These are phyloP conservation scores for Schizosaccharomyces versatilis DNA, from an alignment of 1,139 yeast species.

Conservation along the genomic window DNA sequence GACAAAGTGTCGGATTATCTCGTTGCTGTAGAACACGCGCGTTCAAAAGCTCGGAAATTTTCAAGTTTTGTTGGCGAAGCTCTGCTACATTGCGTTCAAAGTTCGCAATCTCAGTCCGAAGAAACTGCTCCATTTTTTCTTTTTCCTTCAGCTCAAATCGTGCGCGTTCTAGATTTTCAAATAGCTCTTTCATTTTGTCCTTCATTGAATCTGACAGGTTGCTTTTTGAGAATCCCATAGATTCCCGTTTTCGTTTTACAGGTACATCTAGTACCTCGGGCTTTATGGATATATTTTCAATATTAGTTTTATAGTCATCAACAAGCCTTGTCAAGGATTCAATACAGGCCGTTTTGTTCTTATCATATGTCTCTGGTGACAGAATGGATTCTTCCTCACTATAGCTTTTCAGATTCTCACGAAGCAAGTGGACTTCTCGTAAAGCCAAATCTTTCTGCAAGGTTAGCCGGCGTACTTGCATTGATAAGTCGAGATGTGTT, in stretches of 20 bases:
- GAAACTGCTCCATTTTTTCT: conserved; percentile 15
- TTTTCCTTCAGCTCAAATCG: conserved; percentile 19
- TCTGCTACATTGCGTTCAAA: conserved; percentile 23
- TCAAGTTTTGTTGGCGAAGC: conserved; percentile 18
- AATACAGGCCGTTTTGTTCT: conserved; percentile 18
- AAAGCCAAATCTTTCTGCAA: conserved; percentile 32
- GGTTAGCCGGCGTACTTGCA: conserved; percentile 22
- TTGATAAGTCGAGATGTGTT: not conserved
- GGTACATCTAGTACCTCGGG: not conserved
- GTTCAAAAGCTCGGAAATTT: conserved; percentile 20
- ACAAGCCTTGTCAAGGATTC: conserved; percentile 30
- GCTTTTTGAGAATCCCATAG: too few relatives aligned
- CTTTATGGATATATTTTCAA: not conserved
- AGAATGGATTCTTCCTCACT: conserved; percentile 19
- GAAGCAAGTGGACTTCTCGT: conserved; percentile 40
- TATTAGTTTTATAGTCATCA: conserved; percentile 32
- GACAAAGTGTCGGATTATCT: conserved; percentile 43
- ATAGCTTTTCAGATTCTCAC: conserved; percentile 26
- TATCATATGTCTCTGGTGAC: conserved; percentile 13
- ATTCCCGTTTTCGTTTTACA: not conserved
- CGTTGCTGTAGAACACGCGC: conserved; percentile 39
- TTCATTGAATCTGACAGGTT: not conserved
- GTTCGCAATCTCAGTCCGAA: conserved; percentile 21
- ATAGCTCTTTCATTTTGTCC: conserved; percentile 13
- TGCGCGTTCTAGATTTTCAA: conserved; percentile 16